These are phyloP conservation scores for Hypocrella siamensis DNA, from an alignment of 2,329 filamentous ascomycete genomes.

Conservation along the genomic window DNA sequence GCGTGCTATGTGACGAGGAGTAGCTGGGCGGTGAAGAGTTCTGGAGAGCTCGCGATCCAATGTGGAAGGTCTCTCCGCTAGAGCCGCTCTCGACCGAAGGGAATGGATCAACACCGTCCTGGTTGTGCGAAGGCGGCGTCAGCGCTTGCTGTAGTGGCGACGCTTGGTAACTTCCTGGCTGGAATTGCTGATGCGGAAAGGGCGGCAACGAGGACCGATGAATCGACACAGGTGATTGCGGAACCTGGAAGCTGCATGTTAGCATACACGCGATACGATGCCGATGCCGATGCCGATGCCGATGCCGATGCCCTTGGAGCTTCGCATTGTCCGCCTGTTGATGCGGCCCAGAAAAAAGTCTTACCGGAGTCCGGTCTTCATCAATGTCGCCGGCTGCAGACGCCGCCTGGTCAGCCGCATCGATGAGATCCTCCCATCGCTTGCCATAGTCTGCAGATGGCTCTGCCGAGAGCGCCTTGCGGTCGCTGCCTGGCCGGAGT, in stretches of 20 bases:
- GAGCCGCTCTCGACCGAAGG: constrained; percentile 74
- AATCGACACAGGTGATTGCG: constrained; percentile 48
- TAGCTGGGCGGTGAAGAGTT: constrained; percentile 63
- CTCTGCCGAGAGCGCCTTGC: constrained; percentile 78
- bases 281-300: no score
- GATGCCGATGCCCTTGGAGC: no score
- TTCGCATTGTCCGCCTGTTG: no score
- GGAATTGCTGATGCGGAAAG: constrained; percentile 46
- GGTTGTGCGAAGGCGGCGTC: constrained; percentile 62
- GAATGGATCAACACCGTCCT: constrained; percentile 61
- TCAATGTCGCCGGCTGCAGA: constrained; percentile 85
- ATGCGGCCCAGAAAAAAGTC: no score
- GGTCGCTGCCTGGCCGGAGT: constrained; percentile 50
- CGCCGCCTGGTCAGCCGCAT: constrained; percentile 58
- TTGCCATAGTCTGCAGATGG: constrained; percentile 71
- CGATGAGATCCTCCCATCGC: constrained; percentile 91
- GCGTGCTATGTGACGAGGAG: constrained; percentile 56
- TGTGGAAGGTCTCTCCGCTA: constrained; percentile 58
- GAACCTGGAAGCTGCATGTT: constrained; percentile 27
- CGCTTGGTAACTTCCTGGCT: constrained; percentile 56
- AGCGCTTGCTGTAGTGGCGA: constrained; percentile 83
- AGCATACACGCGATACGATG: no score
- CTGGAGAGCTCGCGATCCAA: constrained; percentile 46
- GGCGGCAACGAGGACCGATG: constrained; percentile 47
- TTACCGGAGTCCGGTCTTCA: constrained; percentile 78